These are phyloP conservation scores for Xylaria polymorpha DNA, from an alignment of 2,329 filamentous ascomycete genomes.

Conservation along the genomic window DNA sequence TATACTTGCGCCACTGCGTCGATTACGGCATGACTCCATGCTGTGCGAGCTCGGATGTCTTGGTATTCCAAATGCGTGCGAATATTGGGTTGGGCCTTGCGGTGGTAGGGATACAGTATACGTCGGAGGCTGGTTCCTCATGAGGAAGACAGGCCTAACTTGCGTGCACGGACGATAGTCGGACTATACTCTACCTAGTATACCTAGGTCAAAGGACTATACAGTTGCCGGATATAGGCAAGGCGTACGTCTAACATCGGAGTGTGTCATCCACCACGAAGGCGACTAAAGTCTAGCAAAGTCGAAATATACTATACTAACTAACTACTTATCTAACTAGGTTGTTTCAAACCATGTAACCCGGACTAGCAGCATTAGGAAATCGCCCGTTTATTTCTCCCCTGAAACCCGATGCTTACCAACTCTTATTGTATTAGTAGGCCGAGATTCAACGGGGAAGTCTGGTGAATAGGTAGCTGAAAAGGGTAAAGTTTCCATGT, in stretches of 20 bases:
- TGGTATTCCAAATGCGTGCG: constrained; percentile 29
- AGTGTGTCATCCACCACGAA: not conserved
- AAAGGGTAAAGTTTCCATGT: not conserved
- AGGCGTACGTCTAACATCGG: not conserved
- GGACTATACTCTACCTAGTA: not conserved
- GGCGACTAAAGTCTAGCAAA: not conserved
- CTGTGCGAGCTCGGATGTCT: constrained; percentile 18
- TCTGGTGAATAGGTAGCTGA: too few species aligned
- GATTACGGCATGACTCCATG: constrained; percentile 1
- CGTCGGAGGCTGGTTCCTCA: not conserved
- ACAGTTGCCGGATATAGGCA: too few species aligned
- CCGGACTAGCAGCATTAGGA: too few species aligned
- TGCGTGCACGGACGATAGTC: not conserved
- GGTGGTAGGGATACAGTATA: not conserved
- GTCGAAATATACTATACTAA: not conserved
- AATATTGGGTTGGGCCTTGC: not conserved
- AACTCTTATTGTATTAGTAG: too few species aligned
- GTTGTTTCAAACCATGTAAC: too few species aligned
- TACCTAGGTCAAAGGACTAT: too few species aligned
- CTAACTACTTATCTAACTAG: too few species aligned
- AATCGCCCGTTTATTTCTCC: too few species aligned
- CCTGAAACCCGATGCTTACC: too few species aligned
- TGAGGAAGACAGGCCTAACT: constrained; percentile 1
- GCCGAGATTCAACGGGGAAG: too few species aligned
- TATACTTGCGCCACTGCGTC: constrained; percentile 25